Conservation (phyloP, 2,329 filamentous ascomycete genomes). For the Torrubiellomyces zombiae region DNA sequence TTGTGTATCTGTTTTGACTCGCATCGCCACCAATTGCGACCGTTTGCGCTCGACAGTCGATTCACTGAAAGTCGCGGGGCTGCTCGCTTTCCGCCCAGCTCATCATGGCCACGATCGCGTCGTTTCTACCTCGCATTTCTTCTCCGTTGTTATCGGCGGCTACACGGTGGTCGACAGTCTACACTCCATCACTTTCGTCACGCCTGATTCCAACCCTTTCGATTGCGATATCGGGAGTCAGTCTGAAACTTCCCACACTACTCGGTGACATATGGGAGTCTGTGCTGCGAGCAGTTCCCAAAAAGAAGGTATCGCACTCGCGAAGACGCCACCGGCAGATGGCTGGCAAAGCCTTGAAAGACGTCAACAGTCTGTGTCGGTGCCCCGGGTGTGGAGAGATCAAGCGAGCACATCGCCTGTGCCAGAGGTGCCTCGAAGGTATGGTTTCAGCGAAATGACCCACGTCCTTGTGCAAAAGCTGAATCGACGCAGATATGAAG, state of each 20-base stretch:
- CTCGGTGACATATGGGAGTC: slow-evolving; percentile 83
- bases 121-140: slow-evolving; percentile 39
- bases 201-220: slow-evolving; percentile 36
- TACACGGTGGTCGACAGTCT: slow-evolving; percentile 25
- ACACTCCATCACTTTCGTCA: slow-evolving; percentile 26
- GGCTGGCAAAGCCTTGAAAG: slow-evolving; percentile 88
- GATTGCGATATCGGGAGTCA: slow-evolving; percentile 43
- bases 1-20: no score
- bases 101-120: slow-evolving; percentile 28
- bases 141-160: slow-evolving; percentile 22
- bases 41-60: no score
- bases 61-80: no score
- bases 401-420: slow-evolving; percentile 81
- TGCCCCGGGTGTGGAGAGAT: slow-evolving; percentile 77
- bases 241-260: slow-evolving; percentile 37
- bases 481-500: slow-evolving; percentile 23
- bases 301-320: slow-evolving; percentile 97
- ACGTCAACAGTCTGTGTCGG: slow-evolving; percentile 71
- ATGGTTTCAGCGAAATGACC: slow-evolving; percentile 17
- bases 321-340: slow-evolving; percentile 88
- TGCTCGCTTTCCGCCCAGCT: no score
- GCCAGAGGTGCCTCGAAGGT: slow-evolving; percentile 76
- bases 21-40: no score
- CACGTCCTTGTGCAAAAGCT: not conserved
- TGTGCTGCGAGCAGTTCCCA: slow-evolving; percentile 79